These are phyloP conservation scores for Trichothecium roseum DNA, from an alignment of 2,329 filamentous ascomycete genomes.

Conservation along the genomic window DNA sequence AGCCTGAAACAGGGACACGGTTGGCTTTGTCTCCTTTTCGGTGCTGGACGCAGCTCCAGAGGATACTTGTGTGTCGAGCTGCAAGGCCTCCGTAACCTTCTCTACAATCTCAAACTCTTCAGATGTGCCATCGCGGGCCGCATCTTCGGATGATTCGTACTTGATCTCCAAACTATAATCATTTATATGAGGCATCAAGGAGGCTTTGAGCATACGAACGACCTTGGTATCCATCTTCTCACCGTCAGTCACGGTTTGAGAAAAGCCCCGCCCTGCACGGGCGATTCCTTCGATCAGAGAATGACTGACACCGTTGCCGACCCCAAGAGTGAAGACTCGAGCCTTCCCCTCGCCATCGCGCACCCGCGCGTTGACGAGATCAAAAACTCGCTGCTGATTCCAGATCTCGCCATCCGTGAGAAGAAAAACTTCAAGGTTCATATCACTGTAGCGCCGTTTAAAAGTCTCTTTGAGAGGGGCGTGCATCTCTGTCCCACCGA, in stretches of 20 bases:
- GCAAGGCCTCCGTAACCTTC: slow-evolving; percentile 38
- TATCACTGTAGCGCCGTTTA: slow-evolving; percentile 27
- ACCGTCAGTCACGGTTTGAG: slow-evolving; percentile 48
- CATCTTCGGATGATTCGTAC: slow-evolving; percentile 26
- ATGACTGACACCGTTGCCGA: slow-evolving; percentile 40
- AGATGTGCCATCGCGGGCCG: slow-evolving; percentile 11
- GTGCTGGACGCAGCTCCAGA: too few species aligned
- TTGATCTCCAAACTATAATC: slow-evolving; percentile 55
- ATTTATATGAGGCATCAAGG: slow-evolving; percentile 53
- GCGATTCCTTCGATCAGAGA: slow-evolving; percentile 44
- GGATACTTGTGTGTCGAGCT: slow-evolving; percentile 4
- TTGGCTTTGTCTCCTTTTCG: slow-evolving; percentile 17
- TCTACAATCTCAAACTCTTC: slow-evolving; percentile 56
- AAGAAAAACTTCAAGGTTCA: slow-evolving; percentile 42
- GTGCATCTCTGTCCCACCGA: slow-evolving; percentile 45
- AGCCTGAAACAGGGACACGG: slow-evolving; percentile 51
- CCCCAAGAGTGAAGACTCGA: slow-evolving; percentile 44
- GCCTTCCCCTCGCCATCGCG: slow-evolving; percentile 28
- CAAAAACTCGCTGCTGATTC: slow-evolving; percentile 31
- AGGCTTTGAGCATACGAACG: slow-evolving; percentile 64
- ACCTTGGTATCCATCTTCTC: slow-evolving; percentile 62
- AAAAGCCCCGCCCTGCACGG: slow-evolving; percentile 43
- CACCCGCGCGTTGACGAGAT: slow-evolving; percentile 31
- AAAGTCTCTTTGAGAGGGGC: slow-evolving; percentile 33
- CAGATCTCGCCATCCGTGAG: slow-evolving; percentile 48